Conservation (phyloP, 306 rosid species). For the Biancaea sappan region DNA sequence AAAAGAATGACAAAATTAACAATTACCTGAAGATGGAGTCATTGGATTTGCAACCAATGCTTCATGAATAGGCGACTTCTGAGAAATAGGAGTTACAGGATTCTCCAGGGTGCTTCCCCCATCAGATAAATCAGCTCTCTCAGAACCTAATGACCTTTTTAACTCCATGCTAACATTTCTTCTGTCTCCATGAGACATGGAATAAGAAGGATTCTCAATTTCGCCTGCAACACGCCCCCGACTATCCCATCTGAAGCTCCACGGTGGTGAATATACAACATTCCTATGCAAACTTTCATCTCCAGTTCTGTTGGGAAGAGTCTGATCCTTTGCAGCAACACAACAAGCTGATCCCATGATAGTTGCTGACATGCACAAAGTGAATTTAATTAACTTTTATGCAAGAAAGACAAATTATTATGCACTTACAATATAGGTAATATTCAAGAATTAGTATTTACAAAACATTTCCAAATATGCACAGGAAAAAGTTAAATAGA, state of each 20-base stretch:
- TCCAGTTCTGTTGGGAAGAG: slow-evolving; percentile 38
- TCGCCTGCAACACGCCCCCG: slow-evolving; percentile 56
- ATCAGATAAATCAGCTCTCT: slow-evolving; percentile 62
- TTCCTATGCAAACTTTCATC: slow-evolving; percentile 49
- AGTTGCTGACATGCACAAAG: slow-evolving; percentile 24
- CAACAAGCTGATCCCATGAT: slow-evolving; percentile 64
- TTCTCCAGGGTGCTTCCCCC: slow-evolving; percentile 58
- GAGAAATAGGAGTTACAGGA: slow-evolving; percentile 52
- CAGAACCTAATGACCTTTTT: slow-evolving; percentile 61
- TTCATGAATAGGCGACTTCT: slow-evolving; percentile 55
- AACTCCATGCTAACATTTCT: slow-evolving; percentile 66
- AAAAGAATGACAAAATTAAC: not conserved
- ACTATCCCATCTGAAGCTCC: slow-evolving; percentile 62
- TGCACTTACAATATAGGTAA: not conserved
- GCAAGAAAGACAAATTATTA: not conserved
- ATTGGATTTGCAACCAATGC: slow-evolving; percentile 43
- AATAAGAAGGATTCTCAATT: slow-evolving; percentile 51
- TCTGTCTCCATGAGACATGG: slow-evolving; percentile 42
- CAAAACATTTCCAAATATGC: not conserved
- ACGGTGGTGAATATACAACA: slow-evolving; percentile 49
- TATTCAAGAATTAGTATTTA: not conserved
- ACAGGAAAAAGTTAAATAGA: not conserved
- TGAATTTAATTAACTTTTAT: slow-evolving; percentile 22
- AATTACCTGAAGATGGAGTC: slow-evolving; percentile 64
- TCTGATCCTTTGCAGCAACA: slow-evolving; percentile 52